Conservation (phyloP, 257 asterid species). For the Voacanga thouarsii region DNA sequence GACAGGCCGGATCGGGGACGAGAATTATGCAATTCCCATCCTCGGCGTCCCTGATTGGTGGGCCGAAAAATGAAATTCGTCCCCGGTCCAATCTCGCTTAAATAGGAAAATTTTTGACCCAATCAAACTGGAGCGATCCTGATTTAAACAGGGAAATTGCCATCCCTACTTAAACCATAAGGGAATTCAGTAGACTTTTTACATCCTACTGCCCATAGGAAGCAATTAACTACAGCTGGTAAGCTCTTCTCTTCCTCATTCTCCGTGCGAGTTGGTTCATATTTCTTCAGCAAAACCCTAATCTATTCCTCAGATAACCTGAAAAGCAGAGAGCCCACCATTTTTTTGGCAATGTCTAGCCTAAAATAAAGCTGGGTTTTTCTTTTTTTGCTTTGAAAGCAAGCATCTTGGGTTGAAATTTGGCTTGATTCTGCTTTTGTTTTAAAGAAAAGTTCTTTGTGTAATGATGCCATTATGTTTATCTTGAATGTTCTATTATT, state of each 20-base stretch:
- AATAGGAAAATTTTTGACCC: no score
- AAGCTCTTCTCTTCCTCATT: background rate
- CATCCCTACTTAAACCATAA: no score
- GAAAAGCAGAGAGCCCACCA: background rate
- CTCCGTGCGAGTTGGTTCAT: background rate
- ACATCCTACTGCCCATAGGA: background rate
- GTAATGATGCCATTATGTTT: background rate
- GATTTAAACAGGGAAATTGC: no score
- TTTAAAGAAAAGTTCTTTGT: background rate
- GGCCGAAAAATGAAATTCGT: no score
- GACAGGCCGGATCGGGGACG: no score
- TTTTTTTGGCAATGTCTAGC: background rate
- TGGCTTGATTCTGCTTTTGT: background rate
- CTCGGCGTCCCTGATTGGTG: no score
- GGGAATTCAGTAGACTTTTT: background rate
- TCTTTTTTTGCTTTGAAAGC: background rate
- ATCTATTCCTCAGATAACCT: background rate
- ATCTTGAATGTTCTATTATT: background rate
- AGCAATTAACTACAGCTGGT: background rate
- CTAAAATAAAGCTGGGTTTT: background rate
- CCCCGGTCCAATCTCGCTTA: no score
- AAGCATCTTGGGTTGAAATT: background rate
- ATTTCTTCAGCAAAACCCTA: slow-evolving; percentile 5
- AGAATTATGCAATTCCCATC: no score
- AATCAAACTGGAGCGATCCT: no score